phyloP scores from a whole-genome alignment of 2,329 filamentous ascomycete species.

The Exophiala oligosperma region DNA sequence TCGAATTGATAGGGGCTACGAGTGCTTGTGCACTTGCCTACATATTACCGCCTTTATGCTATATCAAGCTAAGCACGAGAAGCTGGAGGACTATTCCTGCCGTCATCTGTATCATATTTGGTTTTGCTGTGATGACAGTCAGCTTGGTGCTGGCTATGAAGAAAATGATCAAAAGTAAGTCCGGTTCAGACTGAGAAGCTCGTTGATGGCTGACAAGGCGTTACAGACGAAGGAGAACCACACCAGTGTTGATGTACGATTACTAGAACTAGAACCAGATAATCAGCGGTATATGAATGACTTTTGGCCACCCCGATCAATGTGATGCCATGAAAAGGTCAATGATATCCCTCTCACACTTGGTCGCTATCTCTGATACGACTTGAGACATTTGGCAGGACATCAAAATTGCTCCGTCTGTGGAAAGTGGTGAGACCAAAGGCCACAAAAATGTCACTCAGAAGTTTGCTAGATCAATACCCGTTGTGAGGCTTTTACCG shows the following conservation, averaged over 20 bases:
- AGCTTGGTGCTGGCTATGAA: conserved; percentile 70
- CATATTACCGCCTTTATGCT: conserved; percentile 91
- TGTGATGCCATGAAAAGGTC: too few relatives aligned
- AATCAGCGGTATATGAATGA: background rate
- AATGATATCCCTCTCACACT: too few relatives aligned
- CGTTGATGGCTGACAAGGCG: background rate
- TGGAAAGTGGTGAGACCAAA: background rate
- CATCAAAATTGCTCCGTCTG: conserved; percentile 17
- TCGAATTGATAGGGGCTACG: conserved; percentile 93
- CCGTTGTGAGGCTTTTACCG: background rate
- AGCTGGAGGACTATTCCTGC: conserved; percentile 69
- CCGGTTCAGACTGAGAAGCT: background rate
- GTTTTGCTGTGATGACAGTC: conserved; percentile 75
- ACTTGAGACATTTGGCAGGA: conserved; percentile 16
- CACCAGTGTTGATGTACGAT: conserved; percentile 20
- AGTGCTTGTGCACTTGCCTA: conserved; percentile 93
- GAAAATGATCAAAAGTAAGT: conserved; percentile 57
- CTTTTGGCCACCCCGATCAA: background rate
- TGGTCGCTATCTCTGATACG: background rate
- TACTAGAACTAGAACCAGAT: background rate
- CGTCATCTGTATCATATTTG: conserved; percentile 74
- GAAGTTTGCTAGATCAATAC: too few relatives aligned
- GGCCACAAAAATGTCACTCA: too few relatives aligned
- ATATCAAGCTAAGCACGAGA: conserved; percentile 79
- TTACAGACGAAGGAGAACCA: conserved; percentile 20